Evolutionary conservation across 192 early-diverging fungal genomes (phyloP), one percentile per base, ranked within the genome.

Genomic region (Helicostylum pulchrum): DNA sequence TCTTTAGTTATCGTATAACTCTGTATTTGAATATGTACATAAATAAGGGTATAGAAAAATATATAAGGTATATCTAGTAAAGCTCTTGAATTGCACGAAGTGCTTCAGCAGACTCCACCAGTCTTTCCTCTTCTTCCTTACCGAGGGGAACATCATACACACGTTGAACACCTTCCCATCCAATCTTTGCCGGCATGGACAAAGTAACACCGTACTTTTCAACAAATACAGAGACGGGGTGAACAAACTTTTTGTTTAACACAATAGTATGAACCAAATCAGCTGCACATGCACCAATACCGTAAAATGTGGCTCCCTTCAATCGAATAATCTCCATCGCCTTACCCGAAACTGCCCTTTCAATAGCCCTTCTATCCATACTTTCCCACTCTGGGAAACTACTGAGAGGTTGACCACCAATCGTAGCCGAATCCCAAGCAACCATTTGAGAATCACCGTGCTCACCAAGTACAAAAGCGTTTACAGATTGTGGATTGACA

Each of bases 361-460:
- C 78, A 15, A 89, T 68, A 21, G 68, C 43, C 10, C 85, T 81
- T 34, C 71, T 68, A 48, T 92, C 82, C 21, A 89, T 42, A 7
- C 36, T 67, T 61, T 86, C 42, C 58, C 93, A 77, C 53, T 84
- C 77, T 11, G 85, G 84, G 54, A 90, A 87, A 0, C 79, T 67
- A 0, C 90, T 61, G 36, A 94, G 60, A 4, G 87, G 85, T 15
- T 83, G 80, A 26, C 90, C 88, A 21, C 83, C 92, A 36, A 93
- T 83, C 2, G 74, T 78, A 0, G 88, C 90, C 2, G 87, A 74
- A 30, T 83, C 82, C 92, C 92, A 94, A 7, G 87, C 87, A 17
- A 89, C 85, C 23, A 94, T 86, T 79, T 94, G 92, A 26, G 84
- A 87, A 66, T 94, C 91, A 62, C 91, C 92, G 45, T 94, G 92